Evolutionary conservation across 2,329 filamentous ascomycete genomes (phyloP).

Genomic region (Ambrosiella beaveri): DNA sequence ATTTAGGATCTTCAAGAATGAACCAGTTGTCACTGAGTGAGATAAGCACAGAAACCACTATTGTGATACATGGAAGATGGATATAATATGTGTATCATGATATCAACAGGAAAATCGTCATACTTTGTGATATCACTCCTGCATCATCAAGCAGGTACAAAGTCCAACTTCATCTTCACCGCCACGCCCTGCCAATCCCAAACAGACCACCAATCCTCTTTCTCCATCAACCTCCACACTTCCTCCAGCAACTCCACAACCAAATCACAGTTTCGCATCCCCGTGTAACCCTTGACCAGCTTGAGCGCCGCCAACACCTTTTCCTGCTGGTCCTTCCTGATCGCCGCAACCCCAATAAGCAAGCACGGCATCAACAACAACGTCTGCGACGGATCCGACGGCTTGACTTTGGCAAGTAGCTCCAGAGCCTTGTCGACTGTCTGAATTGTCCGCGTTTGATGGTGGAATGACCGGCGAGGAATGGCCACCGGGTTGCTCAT

Average conservation of each 20-base stretch:
- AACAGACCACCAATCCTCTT: conserved; percentile 37
- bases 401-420: conserved; percentile 37
- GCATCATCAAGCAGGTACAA: conserved; percentile 29
- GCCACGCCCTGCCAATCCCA: conserved; percentile 50
- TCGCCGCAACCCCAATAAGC: conserved; percentile 42
- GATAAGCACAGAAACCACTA: no score
- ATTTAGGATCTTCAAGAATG: no score
- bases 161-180: conserved; percentile 34
- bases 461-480: not conserved
- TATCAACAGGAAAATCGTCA: no score
- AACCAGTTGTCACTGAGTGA: no score
- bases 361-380: conserved; percentile 43
- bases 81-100: no score
- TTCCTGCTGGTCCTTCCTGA: conserved; percentile 34
- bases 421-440: conserved; percentile 40
- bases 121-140: no score
- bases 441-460: conserved; percentile 22
- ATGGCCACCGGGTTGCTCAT: not conserved
- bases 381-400: conserved; percentile 41
- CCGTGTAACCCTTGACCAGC: conserved; percentile 39
- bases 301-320: conserved; percentile 32
- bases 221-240: conserved; percentile 42
- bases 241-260: conserved; percentile 37
- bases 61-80: no score
- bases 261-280: conserved; percentile 39